Percentiles rank a stretch among this genome's conserved stretches.
These are phyloP conservation scores for Kuraishia molischiana DNA, from an alignment of 805 yeast genomes.

Conservation along the genomic window DNA sequence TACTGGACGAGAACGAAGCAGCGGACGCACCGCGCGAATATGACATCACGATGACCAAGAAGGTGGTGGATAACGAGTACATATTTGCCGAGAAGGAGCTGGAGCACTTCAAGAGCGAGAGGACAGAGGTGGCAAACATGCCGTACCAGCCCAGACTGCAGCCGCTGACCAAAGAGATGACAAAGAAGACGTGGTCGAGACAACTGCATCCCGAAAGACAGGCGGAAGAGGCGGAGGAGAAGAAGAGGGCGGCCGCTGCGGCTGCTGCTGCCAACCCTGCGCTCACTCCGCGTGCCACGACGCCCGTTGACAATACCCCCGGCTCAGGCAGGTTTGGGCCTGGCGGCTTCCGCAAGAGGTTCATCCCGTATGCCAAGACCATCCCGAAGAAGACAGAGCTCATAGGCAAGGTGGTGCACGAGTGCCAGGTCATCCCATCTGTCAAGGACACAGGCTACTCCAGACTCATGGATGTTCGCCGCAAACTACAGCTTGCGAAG, in stretches of 20 bases:
- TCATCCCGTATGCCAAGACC: conserved; percentile 76
- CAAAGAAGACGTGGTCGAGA: conserved; percentile 15
- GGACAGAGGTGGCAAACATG: conserved; percentile 40
- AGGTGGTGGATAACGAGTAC: conserved; percentile 75
- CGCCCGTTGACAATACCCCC: not conserved
- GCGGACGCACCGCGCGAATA: conserved; percentile 72
- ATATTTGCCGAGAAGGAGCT: conserved; percentile 84
- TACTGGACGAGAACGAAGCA: conserved; percentile 40
- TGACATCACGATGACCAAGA: conserved; percentile 68
- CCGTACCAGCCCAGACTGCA: conserved; percentile 42
- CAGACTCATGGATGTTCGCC: conserved; percentile 48
- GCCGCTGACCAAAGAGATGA: conserved; percentile 24
- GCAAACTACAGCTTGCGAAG: conserved; percentile 45
- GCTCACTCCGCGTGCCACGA: not conserved
- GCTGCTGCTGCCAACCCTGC: too few relatives aligned
- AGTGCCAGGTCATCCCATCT: conserved; percentile 81
- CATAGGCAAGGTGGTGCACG: conserved; percentile 84
- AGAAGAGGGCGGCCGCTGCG: not conserved
- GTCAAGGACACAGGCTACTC: conserved; percentile 54
- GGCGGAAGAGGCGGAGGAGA: conserved; percentile 2
- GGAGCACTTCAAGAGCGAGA: conserved; percentile 40
- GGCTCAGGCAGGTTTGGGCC: too few relatives aligned
- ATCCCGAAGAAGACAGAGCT: conserved; percentile 83
- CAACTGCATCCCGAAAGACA: conserved; percentile 9
- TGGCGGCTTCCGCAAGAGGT: conserved; percentile 20